phyloP scores from a whole-genome alignment of 371 early-diverging fungal genomes.

The Mortierella sp. region DNA sequence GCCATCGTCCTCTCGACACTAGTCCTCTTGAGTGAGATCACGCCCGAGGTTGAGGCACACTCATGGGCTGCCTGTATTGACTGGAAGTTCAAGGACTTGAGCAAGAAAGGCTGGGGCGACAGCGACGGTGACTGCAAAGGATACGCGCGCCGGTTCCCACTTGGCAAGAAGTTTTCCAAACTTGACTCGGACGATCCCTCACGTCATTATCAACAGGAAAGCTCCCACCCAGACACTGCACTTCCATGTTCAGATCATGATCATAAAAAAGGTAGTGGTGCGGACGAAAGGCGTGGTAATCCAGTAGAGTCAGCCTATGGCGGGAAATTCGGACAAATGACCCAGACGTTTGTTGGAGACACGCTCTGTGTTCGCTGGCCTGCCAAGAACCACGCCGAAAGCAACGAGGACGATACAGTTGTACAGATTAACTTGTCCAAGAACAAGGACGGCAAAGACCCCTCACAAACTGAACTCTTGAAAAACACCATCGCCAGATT shows the following conservation, averaged over 20 bases:
- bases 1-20: background rate
- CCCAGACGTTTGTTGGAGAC: conserved; percentile 17
- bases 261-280: conserved; percentile 5
- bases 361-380: conserved; percentile 45
- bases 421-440: conserved; percentile 38
- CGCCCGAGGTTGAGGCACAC: conserved; percentile 18
- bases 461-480: conserved; percentile 13
- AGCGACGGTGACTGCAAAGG: conserved; percentile 24
- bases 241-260: conserved; percentile 11
- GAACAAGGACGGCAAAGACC: conserved; percentile 17
- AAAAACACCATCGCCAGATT: conserved; percentile 9
- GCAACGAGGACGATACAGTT: conserved; percentile 29
- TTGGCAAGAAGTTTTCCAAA: background rate
- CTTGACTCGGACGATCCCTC: conserved; percentile 19
- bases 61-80: conserved; percentile 16
- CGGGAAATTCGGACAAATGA: conserved; percentile 39
- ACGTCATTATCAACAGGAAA: conserved; percentile 21
- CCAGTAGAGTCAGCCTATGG: conserved; percentile 25
- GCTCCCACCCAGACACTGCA: background rate
- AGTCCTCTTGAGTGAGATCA: background rate
- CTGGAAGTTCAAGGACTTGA: conserved; percentile 7
- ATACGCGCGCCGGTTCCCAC: conserved; percentile 20
- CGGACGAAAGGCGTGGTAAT: conserved; percentile 27
- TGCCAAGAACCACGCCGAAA: conserved; percentile 50
- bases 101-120: conserved; percentile 9